Conservation (phyloP, 139 green algal genomes). For the Zygnema cylindricum region DNA sequence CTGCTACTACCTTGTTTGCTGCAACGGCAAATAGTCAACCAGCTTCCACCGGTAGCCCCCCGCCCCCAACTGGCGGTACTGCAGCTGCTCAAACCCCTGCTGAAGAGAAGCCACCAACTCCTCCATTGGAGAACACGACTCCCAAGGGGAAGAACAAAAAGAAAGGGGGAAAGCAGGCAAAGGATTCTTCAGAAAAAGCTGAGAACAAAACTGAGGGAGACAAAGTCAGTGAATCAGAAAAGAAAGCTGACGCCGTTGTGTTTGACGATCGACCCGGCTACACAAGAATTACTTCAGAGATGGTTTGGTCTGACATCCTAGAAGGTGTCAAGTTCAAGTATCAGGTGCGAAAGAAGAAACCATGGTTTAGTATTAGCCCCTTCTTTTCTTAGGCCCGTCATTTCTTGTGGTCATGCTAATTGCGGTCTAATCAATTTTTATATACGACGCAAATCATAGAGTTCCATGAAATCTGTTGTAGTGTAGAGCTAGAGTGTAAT, state of each 20-base stretch:
- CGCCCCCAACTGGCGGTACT: not conserved
- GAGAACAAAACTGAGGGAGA: constrained; percentile 27
- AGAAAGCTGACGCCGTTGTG: not conserved
- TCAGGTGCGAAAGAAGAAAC: constrained; percentile 44
- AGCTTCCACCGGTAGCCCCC: not conserved
- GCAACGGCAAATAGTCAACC: not conserved
- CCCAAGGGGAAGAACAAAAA: constrained; percentile 25
- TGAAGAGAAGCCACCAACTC: not conserved
- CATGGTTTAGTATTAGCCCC: too few relatives aligned
- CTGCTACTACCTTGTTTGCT: not conserved
- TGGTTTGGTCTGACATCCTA: constrained; percentile 57
- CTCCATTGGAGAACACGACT: not conserved
- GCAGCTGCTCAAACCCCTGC: constrained; percentile 1
- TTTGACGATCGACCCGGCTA: constrained; percentile 45
- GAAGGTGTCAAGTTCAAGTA: constrained; percentile 59
- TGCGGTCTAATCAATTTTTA: too few relatives aligned
- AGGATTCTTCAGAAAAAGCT: not conserved
- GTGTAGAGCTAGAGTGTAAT: not conserved
- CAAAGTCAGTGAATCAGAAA: not conserved
- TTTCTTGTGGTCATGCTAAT: too few relatives aligned
- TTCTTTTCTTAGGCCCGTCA: too few relatives aligned
- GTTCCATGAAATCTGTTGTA: not conserved
- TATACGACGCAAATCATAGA: not conserved
- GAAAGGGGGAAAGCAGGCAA: not conserved
- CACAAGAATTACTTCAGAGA: constrained; percentile 53